Evolutionary conservation across 768 basidiomycete species (phyloP), one percentile per base, ranked within the genome.

Genomic region (Mycena epipterygia): DNA sequence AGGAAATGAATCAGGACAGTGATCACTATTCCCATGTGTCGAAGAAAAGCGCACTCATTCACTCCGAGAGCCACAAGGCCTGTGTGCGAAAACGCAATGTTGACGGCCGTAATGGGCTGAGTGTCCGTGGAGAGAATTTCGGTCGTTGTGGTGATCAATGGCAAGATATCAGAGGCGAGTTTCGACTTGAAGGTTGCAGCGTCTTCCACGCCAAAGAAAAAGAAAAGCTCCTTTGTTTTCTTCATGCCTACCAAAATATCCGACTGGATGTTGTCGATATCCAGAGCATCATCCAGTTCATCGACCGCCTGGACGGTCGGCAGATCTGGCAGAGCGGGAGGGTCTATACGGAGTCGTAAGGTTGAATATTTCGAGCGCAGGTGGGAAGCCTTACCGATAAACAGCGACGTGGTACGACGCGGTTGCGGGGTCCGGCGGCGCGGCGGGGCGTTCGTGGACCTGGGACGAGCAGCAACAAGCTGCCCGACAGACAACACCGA

Each of bases 181-280:
- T 72, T 60, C 2, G 62, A 12, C 58, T 76, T 76, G 72, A 78
- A 78, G 5, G 55, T 70, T 12, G 65, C 64, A 13, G 75, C 60
- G 41, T 78, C 61, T 5, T 59, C 49, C 13, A 78, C 71, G 8
- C 41, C 37, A 55, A 76, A 76, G 72, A 78, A 78, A 52, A 72
- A 74, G 67, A 78, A 78, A 0, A 75, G 72, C 62, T 78, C 77
- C 25, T 63, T 68, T 27, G 72, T 72, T 68, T 78, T 78, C n/a
- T 55, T 46, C 76, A 76, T 75, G 21, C 77, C 77, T 13, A 65
- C 66, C 35, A 72, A 29, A 17, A 72, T 56, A 53, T 72, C 71
- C 29, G 66, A 37, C 58, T 70, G 74, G 44, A 75, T 70, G 63
- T 75, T 72, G 52, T 75, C 74, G 6, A 37, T 67, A 60, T 67